phyloP scores from a whole-genome alignment of 2,329 filamentous ascomycete genomes.

The Daldinia sp. region DNA sequence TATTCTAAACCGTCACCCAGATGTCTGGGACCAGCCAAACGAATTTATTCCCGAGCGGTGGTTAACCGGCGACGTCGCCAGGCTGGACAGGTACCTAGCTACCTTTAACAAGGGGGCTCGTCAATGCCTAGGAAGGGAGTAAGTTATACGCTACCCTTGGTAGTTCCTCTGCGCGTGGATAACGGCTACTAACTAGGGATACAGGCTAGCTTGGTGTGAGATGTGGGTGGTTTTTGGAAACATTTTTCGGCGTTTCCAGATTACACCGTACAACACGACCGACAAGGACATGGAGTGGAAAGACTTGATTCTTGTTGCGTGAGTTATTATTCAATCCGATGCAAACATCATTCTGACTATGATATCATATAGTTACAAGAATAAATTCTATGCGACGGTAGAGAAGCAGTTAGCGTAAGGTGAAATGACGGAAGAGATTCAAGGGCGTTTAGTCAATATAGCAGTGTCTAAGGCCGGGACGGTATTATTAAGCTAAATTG shows the following conservation, averaged over 20 bases:
- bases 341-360: background rate
- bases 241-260: slow-evolving; percentile 10
- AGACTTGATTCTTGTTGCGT: slow-evolving; percentile 8
- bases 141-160: background rate
- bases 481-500: background rate
- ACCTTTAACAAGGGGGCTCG: slow-evolving; percentile 11
- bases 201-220: slow-evolving; percentile 12
- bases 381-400: background rate
- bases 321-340: background rate
- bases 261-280: slow-evolving; percentile 9
- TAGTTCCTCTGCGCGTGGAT: background rate
- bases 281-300: slow-evolving; percentile 11
- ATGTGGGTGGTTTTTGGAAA: slow-evolving; percentile 12
- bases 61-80: background rate
- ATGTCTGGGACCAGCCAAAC: slow-evolving; percentile 1
- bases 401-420: background rate
- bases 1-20: slow-evolving; percentile 7
- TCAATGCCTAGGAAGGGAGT: slow-evolving; percentile 6
- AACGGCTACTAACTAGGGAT: background rate
- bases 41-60: slow-evolving; percentile 9
- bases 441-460: background rate
- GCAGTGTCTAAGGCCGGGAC: background rate
- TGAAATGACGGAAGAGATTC: background rate
- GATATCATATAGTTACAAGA: background rate
- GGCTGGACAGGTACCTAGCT: slow-evolving; percentile 1